Percentiles rank a stretch among this genome's conserved stretches.
Evolutionary conservation across 1,284 basidiomycete species (phyloP).

Genomic region (Sparassis latifolia): DNA sequence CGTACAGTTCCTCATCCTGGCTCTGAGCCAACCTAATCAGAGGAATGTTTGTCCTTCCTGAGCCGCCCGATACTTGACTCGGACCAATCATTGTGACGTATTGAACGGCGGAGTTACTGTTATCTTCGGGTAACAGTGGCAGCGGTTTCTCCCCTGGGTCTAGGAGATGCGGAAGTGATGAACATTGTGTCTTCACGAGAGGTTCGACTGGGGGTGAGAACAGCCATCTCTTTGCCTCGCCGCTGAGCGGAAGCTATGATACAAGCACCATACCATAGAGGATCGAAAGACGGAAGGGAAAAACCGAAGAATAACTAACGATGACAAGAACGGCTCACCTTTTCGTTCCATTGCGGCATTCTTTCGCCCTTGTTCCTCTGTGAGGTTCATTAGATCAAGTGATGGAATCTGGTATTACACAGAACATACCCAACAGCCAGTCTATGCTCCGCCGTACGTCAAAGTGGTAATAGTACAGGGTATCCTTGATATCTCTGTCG

Average conservation of each 20-base stretch:
- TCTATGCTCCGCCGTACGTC: conserved; percentile 74
- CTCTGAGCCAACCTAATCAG: conserved; percentile 22
- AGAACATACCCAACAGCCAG: conserved; percentile 61
- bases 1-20: conserved; percentile 13
- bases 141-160: conserved; percentile 22
- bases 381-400: neutral
- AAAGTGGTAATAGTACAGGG: conserved; percentile 88
- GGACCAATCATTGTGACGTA: neutral
- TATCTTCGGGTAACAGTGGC: conserved; percentile 20
- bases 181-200: conserved; percentile 7
- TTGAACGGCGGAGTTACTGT: conserved; percentile 13
- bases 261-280: conserved; percentile 5
- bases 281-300: conserved; percentile 13
- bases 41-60: conserved; percentile 21
- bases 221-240: too few relatives aligned
- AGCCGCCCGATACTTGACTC: neutral
- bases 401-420: neutral
- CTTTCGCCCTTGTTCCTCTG: conserved; percentile 58
- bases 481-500: conserved; percentile 73
- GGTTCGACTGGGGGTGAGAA: conserved; percentile 11
- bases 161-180: conserved; percentile 6
- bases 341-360: conserved; percentile 61
- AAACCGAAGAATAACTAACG: conserved; percentile 22
- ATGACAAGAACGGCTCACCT: conserved; percentile 55
- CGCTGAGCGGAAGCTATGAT: too few relatives aligned